Evolutionary conservation across 2,329 filamentous ascomycete species (phyloP).

Genomic region (Pochonia chlamydosporia): DNA sequence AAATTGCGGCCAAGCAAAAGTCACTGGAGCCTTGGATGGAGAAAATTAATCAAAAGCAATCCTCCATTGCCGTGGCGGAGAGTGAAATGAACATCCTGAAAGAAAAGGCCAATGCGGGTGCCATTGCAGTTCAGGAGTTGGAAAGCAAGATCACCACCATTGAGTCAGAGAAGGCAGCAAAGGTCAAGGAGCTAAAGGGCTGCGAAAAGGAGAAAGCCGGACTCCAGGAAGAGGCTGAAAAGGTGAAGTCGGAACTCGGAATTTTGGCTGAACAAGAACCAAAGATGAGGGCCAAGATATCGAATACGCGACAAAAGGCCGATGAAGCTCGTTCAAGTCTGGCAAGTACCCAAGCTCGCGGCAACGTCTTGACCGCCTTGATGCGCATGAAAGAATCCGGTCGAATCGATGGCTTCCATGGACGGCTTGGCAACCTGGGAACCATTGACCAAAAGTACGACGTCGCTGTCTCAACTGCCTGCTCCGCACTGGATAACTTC

Average conservation of each 20-base stretch:
- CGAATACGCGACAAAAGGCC: constrained; percentile 85
- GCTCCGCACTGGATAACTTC: constrained; percentile 86
- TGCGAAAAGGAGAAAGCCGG: constrained; percentile 67
- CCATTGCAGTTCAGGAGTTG: constrained; percentile 76
- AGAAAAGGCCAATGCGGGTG: constrained; percentile 83
- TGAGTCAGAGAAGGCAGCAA: constrained; percentile 63
- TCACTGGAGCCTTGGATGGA: constrained; percentile 93
- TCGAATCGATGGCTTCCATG: constrained; percentile 94
- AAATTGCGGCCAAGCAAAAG: constrained; percentile 90
- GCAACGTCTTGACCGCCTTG: constrained; percentile 83
- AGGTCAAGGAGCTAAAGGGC: constrained; percentile 68
- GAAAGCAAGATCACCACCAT: constrained; percentile 72
- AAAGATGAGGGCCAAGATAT: constrained; percentile 75
- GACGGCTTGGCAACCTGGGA: constrained; percentile 87
- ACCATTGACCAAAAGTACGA: constrained; percentile 93
- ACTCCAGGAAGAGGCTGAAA: constrained; percentile 68
- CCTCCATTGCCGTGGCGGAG: constrained; percentile 86
- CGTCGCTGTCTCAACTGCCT: constrained; percentile 96
- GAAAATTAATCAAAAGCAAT: constrained; percentile 95
- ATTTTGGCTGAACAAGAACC: constrained; percentile 73
- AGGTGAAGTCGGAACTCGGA: constrained; percentile 65
- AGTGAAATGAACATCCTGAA: constrained; percentile 88
- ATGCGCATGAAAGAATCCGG: constrained; percentile 96
- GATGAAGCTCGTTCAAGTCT: constrained; percentile 91
- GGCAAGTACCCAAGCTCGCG: constrained; percentile 83